A percentile compares a stretch with the other conserved stretches of the same genome.
These are phyloP conservation scores for Apiospora sp. DNA, from an alignment of 2,329 filamentous ascomycete genomes.

Conservation along the genomic window DNA sequence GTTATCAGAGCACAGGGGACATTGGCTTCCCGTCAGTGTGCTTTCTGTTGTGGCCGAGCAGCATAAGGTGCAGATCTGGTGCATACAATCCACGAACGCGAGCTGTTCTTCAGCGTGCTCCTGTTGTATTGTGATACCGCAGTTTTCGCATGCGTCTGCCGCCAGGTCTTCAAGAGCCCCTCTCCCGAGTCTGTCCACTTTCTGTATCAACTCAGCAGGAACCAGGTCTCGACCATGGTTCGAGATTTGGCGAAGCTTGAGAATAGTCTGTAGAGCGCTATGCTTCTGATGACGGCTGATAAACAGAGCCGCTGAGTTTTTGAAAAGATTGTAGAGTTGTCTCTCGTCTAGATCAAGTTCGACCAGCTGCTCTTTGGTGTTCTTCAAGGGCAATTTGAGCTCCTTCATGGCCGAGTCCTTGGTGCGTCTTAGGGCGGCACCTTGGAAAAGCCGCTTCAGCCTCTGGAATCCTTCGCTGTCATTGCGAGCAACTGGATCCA, in stretches of 20 bases:
- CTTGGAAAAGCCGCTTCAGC: neutral
- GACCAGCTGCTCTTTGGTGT: neutral
- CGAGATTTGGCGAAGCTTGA: neutral
- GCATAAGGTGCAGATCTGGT: no score
- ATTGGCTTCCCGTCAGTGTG: no score
- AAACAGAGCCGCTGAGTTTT: neutral
- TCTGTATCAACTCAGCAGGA: neutral
- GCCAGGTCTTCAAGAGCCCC: no score
- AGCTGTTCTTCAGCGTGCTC: no score
- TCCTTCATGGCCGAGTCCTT: neutral
- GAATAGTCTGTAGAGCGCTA: neutral
- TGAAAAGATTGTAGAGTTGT: neutral
- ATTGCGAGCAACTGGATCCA: no score
- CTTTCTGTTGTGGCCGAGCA: no score
- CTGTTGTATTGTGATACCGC: no score
- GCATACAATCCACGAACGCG: no score
- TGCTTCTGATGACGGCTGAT: neutral
- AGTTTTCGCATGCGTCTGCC: no score
- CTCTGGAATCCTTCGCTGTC: no score
- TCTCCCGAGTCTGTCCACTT: neutral
- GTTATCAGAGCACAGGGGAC: no score
- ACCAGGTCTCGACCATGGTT: neutral
- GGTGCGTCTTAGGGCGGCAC: neutral
- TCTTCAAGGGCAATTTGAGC: no score
- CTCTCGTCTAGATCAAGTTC: neutral